These are phyloP conservation scores for Pestalotiopsis fici DNA, from an alignment of 2,329 filamentous ascomycete species.

Conservation along the genomic window DNA sequence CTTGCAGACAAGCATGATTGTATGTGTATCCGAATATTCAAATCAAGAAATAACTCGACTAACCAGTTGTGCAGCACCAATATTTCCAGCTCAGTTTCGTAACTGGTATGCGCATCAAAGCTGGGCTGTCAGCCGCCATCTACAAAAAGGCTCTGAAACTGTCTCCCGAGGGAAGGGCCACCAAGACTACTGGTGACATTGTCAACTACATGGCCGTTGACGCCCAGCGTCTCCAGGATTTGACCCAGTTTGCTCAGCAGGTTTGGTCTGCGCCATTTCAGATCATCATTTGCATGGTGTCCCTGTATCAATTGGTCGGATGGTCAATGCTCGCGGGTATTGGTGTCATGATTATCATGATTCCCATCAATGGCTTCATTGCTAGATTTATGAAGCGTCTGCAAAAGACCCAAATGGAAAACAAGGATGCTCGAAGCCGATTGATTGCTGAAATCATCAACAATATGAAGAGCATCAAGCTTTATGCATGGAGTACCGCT, in stretches of 20 bases:
- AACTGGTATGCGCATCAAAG: constrained; percentile 95
- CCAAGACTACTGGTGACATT: constrained; percentile 94
- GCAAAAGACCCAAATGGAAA: constrained; percentile 98
- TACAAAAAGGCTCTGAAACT: constrained; percentile 89
- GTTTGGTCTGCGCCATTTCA: constrained; percentile 97
- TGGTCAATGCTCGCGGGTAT: constrained; percentile 95
- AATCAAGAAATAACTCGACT: background rate
- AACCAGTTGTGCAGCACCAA: constrained; percentile 61
- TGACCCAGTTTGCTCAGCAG: constrained; percentile 94
- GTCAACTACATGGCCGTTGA: constrained; percentile 99
- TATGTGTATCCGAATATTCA: constrained; percentile 23
- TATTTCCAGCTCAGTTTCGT: constrained; percentile 97
- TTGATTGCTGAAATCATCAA: constrained; percentile 97
- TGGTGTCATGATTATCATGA: constrained; percentile 95
- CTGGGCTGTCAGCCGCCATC: constrained; percentile 84
- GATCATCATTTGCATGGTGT: constrained; percentile 92
- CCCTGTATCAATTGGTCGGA: constrained; percentile 92
- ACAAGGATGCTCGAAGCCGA: constrained; percentile 91
- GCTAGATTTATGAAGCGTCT: constrained; percentile 91
- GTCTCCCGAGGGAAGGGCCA: constrained; percentile 87
- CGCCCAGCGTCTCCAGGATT: constrained; percentile 89
- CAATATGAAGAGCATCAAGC: constrained; percentile 99
- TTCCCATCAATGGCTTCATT: constrained; percentile 91
- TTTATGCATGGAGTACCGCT: constrained; percentile 95
- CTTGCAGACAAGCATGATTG: constrained; percentile 81